Base-by-base conservation (phyloP, 192 early-diverging fungal species). In the Jimgerdemannia lactiflua region DNA sequence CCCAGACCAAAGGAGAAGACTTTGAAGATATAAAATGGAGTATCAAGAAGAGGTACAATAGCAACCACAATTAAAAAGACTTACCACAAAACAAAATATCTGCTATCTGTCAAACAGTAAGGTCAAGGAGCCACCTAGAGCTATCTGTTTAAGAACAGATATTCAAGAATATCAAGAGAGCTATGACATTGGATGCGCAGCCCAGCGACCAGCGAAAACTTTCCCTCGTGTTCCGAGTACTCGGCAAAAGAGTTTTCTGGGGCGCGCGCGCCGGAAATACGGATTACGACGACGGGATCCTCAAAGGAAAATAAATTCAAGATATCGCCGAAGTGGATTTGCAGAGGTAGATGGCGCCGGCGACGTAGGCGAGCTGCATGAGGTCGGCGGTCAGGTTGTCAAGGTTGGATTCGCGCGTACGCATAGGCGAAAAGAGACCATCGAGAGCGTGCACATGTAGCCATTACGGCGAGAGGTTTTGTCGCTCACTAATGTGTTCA, bases 301-400 rank as follows among this genome's bases (percentile, higher is more conserved):
- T 89, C 86, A 41, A 92, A 93, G 42, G 91, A 91, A 71, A 93
- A 91, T 17, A 88, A 79, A 43, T 90, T 87, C 81, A 91, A 83
- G 39, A 93, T 78, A 66, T 91, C 89, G 19, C 86, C 87, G 68
- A 93, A 72, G 14, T 82, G 86, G 63, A 93, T 77, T 91, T 91
- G 42, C 91, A 91, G 68, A 84, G 87, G 20, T 86, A 67, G 3
- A 88, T 59, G 3, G 82, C 82, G 64, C 67, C 72, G 29, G 64
- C 54, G 40, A 64, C 43, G 64, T 91, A 87, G 0, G 88, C 85
- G 67, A 84, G 82, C 42, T 88, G 81, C 91, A 92, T 89, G 40
- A 93, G 72, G 77, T 93, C 91, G 20, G 85, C 88, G 3, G 86
- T 77, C 42, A 92, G 70, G 70, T 86, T 91, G 40, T 91, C 91